A percentile compares a stretch with the other conserved stretches of the same genome.
Evolutionary conservation across 2,329 filamentous ascomycete genomes (phyloP).

Genomic region (Akanthomyces dipterigenus): DNA sequence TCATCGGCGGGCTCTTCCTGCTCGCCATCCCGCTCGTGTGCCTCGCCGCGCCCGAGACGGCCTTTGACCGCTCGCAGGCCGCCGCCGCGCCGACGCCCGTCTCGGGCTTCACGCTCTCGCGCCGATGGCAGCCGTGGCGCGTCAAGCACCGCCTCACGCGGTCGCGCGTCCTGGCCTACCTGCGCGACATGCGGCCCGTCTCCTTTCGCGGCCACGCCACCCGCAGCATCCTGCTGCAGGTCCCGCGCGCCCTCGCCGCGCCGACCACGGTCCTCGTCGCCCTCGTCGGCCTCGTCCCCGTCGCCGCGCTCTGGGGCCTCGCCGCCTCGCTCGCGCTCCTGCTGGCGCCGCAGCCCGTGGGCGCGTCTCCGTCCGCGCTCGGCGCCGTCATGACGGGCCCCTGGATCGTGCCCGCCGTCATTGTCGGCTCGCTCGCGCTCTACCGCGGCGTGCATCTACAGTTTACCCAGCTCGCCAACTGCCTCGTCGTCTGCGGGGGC

Average conservation of each 20-base stretch:
- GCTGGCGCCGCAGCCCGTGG: constrained; percentile 38
- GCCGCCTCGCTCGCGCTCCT: constrained; percentile 39
- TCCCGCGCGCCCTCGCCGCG: constrained; percentile 39
- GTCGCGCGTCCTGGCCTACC: constrained; percentile 29
- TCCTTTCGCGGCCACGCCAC: constrained; percentile 29
- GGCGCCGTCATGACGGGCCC: constrained; percentile 40
- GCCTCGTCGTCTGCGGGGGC: constrained; percentile 30
- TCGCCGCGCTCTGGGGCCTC: constrained; percentile 41
- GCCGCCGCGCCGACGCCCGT: constrained; percentile 14
- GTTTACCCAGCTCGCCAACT: constrained; percentile 27
- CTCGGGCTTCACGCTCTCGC: constrained; percentile 15
- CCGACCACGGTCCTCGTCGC: constrained; percentile 44
- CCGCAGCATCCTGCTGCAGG: constrained; percentile 33
- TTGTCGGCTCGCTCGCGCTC: constrained; percentile 28
- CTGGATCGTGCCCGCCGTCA: constrained; percentile 33
- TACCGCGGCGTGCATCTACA: constrained; percentile 23
- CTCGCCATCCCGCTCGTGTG: constrained; percentile 40
- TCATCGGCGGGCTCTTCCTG: constrained; percentile 43
- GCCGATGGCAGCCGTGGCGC: constrained; percentile 18
- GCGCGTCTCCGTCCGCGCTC: constrained; percentile 30
- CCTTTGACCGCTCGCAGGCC: constrained; percentile 36
- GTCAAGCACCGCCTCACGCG: constrained; percentile 24
- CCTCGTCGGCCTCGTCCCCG: constrained; percentile 37
- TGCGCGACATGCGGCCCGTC: constrained; percentile 32
- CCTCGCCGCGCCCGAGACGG: constrained; percentile 45